Evolutionary conservation across 2,329 filamentous ascomycete genomes (phyloP).

Genomic region (Geosmithia flava): DNA sequence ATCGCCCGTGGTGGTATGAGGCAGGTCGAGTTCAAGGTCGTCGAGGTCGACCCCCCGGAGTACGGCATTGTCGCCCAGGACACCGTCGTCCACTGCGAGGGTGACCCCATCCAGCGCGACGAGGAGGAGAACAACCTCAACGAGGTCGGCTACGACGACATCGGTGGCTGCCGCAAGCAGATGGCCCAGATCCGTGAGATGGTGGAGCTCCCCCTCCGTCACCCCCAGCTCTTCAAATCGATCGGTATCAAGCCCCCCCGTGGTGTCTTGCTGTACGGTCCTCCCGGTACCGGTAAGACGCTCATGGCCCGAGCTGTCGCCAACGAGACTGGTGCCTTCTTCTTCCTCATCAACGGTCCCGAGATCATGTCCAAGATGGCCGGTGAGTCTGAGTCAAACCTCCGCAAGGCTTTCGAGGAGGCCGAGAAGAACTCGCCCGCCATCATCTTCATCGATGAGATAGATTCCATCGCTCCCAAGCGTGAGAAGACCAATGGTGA

Average conservation of each 20-base stretch:
- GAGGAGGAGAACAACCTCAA: constrained; percentile 99
- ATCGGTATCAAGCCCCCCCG: constrained; percentile 99
- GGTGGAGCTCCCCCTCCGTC: constrained; percentile 90
- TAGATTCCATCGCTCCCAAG: constrained; percentile 98
- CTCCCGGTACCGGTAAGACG: constrained; percentile 98
- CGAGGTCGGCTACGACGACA: constrained; percentile 98
- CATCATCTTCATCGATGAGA: constrained; percentile 99
- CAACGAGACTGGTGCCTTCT: constrained; percentile 98
- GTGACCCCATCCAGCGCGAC: constrained; percentile 80
- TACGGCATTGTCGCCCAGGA: constrained; percentile 98
- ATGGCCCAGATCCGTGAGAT: constrained; percentile 99
- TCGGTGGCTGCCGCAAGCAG: constrained; percentile 98
- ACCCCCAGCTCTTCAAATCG: constrained; percentile 98
- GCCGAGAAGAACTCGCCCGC: constrained; percentile 98
- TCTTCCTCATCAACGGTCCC: constrained; percentile 98
- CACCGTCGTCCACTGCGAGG: constrained; percentile 97
- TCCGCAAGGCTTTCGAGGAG: constrained; percentile 98
- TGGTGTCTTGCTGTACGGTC: constrained; percentile 92
- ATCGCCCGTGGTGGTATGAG: constrained; percentile 96
- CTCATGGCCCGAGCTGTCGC: constrained; percentile 97
- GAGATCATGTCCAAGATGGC: constrained; percentile 99
- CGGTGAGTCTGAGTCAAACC: constrained; percentile 95
- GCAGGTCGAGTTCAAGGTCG: constrained; percentile 98
- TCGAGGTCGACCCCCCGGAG: constrained; percentile 96
- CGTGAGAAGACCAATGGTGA: constrained; percentile 99